Evolutionary conservation across 495 filamentous ascomycete species (phyloP), one percentile per base, ranked within the genome.

Genomic region (Hypoxylon fuscum): DNA sequence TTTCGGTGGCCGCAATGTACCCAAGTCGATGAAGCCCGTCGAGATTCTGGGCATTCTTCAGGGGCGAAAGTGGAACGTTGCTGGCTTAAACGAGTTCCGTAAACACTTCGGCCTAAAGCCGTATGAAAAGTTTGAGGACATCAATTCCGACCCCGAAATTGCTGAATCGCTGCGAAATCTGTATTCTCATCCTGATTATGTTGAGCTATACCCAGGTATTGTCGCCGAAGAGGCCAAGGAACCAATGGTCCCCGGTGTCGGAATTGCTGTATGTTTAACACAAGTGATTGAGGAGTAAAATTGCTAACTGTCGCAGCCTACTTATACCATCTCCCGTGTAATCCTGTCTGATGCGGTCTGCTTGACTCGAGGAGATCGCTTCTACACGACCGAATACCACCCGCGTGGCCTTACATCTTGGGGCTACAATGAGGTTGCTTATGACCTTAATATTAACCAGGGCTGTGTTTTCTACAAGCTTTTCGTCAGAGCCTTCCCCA

Each of bases 21-120:
- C 93, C 0, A 74, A 77, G 10, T 80, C 90, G 37, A 82, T 97
- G 78, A 84, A 84, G 44, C 83, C 85, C 10, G 81, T 96, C 12
- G 93, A 97, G 69, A 88, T 94, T 38, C 81, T 97, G 0, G 92
- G 93, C 31, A 96, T 97, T 52, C 83, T 91, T 62, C 91, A 96
- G 62, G 88, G 89, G 2, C 86, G 93, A 8, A 81, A 84, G 15
- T 96, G 93, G 93, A 91, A 92, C 59, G 67, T 93, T 18, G 88
- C 89, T 1, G 88, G 90, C 2, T 76, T 97, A 48, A 97, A 97
- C 71, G 93, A 97, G 72, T 93, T 97, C 77, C 81, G 93, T 31
- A 80, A 86, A 61, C 91, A 90, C 77, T 94, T 96, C 65, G 87
- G 85, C 8, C 76, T 97, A 14, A 83, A 86, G 56, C 85, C 86